Conservation (phyloP, 345 rosid genomes). For the Gossypium sturtianum region DNA sequence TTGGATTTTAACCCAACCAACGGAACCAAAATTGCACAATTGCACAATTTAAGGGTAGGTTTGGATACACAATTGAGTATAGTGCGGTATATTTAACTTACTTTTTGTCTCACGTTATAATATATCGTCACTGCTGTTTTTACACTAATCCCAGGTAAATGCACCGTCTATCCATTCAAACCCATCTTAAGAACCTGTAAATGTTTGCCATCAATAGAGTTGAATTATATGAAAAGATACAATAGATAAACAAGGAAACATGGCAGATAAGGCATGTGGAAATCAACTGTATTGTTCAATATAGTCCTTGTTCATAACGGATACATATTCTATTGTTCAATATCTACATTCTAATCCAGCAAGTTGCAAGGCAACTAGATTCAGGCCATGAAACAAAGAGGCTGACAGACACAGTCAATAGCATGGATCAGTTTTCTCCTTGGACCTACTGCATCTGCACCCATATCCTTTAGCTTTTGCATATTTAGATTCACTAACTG, state of each 20-base stretch:
- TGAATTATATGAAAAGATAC: neutral
- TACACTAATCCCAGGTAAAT: fast-evolving
- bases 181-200: neutral
- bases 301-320: neutral
- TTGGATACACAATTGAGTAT: fast-evolving
- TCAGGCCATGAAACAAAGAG: slow-evolving; percentile 37
- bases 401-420: slow-evolving; percentile 73
- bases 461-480: slow-evolving; percentile 97
- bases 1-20: no score
- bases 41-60: neutral
- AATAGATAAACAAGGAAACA: neutral
- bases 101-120: fast-evolving
- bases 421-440: slow-evolving; percentile 95
- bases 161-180: fast-evolving
- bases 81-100: fast-evolving
- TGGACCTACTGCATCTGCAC: slow-evolving; percentile 85
- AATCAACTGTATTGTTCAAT: neutral
- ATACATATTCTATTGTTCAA: neutral
- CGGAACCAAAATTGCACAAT: neutral
- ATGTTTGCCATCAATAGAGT: neutral
- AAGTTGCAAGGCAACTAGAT: neutral
- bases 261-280: neutral
- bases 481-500: slow-evolving; percentile 76
- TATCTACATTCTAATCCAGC: neutral
- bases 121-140: fast-evolving